phyloP scores from a whole-genome alignment of 257 asterid genomes.

The Echites panduratus region DNA sequence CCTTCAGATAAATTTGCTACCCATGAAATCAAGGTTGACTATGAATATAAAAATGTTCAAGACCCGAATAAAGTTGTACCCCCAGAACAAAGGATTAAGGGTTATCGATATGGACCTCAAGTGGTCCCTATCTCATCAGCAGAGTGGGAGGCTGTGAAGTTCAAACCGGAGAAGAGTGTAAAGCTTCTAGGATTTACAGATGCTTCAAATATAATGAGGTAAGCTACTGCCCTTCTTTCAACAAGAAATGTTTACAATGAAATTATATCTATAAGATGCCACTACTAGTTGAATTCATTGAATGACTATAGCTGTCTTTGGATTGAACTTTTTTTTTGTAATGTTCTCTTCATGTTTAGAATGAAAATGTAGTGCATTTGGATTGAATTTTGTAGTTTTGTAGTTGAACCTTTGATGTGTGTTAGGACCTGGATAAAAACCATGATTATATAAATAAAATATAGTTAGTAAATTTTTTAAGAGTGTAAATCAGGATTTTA shows the following conservation, averaged over 20 bases:
- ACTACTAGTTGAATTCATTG: slow-evolving; percentile 9
- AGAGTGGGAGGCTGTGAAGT: slow-evolving; percentile 89
- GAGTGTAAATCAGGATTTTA: too few species aligned
- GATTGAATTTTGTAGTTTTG: too few species aligned
- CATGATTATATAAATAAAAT: too few species aligned
- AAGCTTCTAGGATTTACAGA: slow-evolving; percentile 88
- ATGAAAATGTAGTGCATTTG: too few species aligned
- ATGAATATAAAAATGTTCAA: slow-evolving; percentile 57
- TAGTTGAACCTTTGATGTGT: too few species aligned
- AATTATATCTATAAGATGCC: slow-evolving; percentile 13
- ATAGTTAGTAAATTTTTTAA: too few species aligned
- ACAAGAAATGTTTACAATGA: slow-evolving; percentile 7
- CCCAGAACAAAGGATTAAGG: slow-evolving; percentile 95
- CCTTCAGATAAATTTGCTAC: slow-evolving; percentile 86
- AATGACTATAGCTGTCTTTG: neutral
- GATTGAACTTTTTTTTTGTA: too few species aligned
- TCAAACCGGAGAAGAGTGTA: slow-evolving; percentile 93
- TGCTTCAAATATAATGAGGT: slow-evolving; percentile 89
- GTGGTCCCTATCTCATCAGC: slow-evolving; percentile 95
- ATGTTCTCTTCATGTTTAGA: too few species aligned
- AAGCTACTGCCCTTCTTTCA: slow-evolving; percentile 1
- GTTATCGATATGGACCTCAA: slow-evolving; percentile 93
- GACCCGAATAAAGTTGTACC: slow-evolving; percentile 72
- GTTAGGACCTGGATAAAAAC: too few species aligned
- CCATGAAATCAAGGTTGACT: slow-evolving; percentile 82